phyloP scores from a whole-genome alignment of 257 asterid species.

The Osmanthus fragrans region DNA sequence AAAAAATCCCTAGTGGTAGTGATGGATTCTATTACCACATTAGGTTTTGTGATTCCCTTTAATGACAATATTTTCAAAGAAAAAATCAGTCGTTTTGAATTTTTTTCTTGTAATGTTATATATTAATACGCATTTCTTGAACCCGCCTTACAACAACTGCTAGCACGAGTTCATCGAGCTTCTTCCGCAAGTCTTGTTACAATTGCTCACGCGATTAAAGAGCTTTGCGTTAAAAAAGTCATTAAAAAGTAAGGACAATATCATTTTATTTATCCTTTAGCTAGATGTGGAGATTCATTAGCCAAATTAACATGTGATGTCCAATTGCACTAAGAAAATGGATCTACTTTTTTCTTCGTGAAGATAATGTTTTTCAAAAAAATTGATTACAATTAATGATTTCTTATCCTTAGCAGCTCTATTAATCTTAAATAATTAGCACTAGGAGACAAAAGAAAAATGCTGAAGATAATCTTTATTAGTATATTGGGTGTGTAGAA shows the following conservation, averaged over 20 bases:
- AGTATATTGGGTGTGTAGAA: too few relatives aligned
- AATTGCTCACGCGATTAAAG: not conserved
- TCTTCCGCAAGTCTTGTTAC: not conserved
- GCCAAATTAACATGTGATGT: not conserved
- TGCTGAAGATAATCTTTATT: slow-evolving; percentile 1
- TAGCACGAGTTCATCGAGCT: not conserved
- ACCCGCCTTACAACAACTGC: not conserved
- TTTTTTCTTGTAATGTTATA: too few relatives aligned
- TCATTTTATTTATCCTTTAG: not conserved
- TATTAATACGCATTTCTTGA: not conserved
- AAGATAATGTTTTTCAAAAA: not conserved
- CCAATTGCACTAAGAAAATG: not conserved
- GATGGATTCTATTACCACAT: not conserved
- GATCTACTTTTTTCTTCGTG: not conserved
- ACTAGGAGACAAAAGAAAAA: not conserved
- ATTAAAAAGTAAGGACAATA: slow-evolving; percentile 20
- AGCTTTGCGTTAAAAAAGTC: not conserved
- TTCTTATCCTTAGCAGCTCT: slow-evolving; percentile 17
- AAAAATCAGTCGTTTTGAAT: too few relatives aligned
- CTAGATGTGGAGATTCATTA: not conserved
- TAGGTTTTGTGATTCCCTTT: not conserved
- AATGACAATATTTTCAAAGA: too few relatives aligned
- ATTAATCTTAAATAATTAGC: slow-evolving; percentile 4
- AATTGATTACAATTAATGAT: not conserved
- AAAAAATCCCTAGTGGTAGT: not conserved